Evolutionary conservation across 192 early-diverging fungal genomes (phyloP), one percentile per base, ranked within the genome.

Genomic region (Spizellomyces punctatus): DNA sequence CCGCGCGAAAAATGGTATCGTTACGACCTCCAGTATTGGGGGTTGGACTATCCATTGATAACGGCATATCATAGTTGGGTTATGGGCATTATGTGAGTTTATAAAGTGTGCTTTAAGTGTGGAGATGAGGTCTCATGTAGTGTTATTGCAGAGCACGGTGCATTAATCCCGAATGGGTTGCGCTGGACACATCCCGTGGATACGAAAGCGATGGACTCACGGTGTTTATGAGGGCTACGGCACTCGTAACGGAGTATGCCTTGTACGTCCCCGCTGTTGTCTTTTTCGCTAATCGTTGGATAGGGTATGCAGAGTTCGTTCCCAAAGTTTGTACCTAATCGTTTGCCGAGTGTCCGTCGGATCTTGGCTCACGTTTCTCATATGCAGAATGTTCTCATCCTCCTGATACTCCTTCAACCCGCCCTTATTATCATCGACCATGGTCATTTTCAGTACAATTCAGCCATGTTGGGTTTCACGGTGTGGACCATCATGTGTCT

Each of bases 391-490:
- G 22, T 69, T n/a, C 61, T 82, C 2, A 79, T 89, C 46, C 66
- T 92, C 3, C 69, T 95, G 5, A 82, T 91, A 14, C 80, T 95
- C 17, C 73, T 95, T 42, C 93, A 95, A 64, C 95, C 97, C 6
- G 89, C 90, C 17, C 75, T 99, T 60, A 84, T 95, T n/a, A 73
- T 99, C 61, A 91, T 99, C 61, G 97, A 99, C 77, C 91, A 95
- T 71, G 97, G 95, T 27, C 95, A 99, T 75, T 98, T 99, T 61
- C 95, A 98, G 90, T 99, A 95, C 83, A 99, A 99, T 77, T 82
- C 91, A 3, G 86, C 95, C 0, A 99, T 99, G 97, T 84, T 99
- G n/a, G 97, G 95, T 4, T 87, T 95, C 55, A 83, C 91, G 10
- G 64, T 96, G 14, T 92, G 89, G 89, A 75, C 90, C 0, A 70